Evolutionary conservation across 179 eudicot genomes (phyloP).

Genomic region (Patellifolia procumbens): DNA sequence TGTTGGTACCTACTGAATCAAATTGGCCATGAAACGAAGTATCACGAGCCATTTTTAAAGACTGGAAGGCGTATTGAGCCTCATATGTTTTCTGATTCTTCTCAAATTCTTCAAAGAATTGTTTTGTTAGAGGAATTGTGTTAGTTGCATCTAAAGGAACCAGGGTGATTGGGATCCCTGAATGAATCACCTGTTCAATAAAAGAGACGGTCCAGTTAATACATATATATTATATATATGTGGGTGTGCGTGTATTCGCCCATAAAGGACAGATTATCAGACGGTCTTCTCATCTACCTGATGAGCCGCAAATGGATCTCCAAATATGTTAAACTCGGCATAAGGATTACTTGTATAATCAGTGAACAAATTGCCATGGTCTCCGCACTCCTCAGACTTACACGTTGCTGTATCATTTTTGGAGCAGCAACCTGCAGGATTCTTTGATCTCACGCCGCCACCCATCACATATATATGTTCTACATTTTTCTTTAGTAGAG

Average conservation of each 20-base stretch:
- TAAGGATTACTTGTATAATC: conserved; percentile 72
- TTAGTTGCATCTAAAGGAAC: conserved; percentile 86
- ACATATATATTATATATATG: too few relatives aligned
- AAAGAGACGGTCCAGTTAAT: not conserved
- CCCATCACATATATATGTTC: conserved; percentile 81
- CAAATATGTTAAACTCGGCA: conserved; percentile 81
- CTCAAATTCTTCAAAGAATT: conserved; percentile 63
- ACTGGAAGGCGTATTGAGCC: conserved; percentile 70
- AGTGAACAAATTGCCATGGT: conserved; percentile 69
- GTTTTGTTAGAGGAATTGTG: conserved; percentile 62
- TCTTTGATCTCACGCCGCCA: conserved; percentile 69
- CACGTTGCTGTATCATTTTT: conserved; percentile 45
- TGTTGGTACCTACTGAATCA: conserved; percentile 42
- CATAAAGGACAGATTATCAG: too few relatives aligned
- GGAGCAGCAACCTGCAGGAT: conserved; percentile 80
- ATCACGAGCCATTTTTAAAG: conserved; percentile 65
- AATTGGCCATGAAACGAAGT: conserved; percentile 62
- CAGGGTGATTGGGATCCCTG: conserved; percentile 81
- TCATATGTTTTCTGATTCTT: conserved; percentile 67
- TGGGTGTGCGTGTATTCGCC: too few relatives aligned
- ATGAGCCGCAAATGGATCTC: conserved; percentile 91
- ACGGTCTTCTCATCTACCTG: conserved; percentile 44
- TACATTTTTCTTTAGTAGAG: conserved; percentile 73
- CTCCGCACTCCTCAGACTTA: conserved; percentile 61
- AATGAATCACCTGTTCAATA: conserved; percentile 65